Percentiles rank a stretch among this genome's conserved stretches.
Evolutionary conservation across 495 filamentous ascomycete species (phyloP).

Genomic region (Podospora pseudopauciseta): DNA sequence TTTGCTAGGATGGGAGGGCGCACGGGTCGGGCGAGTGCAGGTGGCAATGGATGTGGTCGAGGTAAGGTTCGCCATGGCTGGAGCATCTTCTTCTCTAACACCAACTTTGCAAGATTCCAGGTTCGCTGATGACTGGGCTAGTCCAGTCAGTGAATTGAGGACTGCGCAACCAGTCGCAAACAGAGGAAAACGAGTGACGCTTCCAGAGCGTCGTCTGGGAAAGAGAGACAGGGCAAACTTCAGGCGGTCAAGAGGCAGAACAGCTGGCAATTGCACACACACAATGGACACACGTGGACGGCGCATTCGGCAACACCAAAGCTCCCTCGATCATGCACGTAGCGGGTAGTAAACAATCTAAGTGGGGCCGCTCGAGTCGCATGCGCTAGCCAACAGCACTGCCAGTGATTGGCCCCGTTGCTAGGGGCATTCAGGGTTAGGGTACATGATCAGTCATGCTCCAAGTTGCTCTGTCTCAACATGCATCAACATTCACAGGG

Average conservation of each 20-base stretch:
- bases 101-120: background rate
- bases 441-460: background rate
- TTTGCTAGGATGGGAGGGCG: constrained; percentile 23
- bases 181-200: background rate
- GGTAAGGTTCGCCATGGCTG: constrained; percentile 28
- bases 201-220: background rate
- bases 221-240: background rate
- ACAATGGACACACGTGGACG: constrained; percentile 9
- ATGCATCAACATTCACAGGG: background rate
- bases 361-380: constrained; percentile 1
- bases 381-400: background rate
- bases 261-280: background rate
- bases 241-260: constrained; percentile 12
- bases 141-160: background rate
- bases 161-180: background rate
- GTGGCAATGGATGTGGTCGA: constrained; percentile 20
- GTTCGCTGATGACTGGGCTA: constrained; percentile 1
- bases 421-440: background rate
- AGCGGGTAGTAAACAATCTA: constrained; percentile 4
- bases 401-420: background rate
- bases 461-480: background rate
- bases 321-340: constrained; percentile 6
- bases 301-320: constrained; percentile 4
- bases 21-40: constrained; percentile 26
- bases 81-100: constrained; percentile 18